Conservation (phyloP, 164 flowering plant genomes). For the Vitis vinifera region ASM3070453v1 NC_081811.1:6537001-6537500, state of each 20-base stretch:
- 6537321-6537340: no score
- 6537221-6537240: conserved; percentile 76
- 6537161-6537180: conserved; percentile 71
- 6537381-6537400: no score
- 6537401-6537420: no score
- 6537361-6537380: no score
- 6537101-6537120: conserved; percentile 77
- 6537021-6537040: conserved; percentile 77
- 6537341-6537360: no score
- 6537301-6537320: not conserved
- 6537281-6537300: not conserved
- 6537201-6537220: conserved; percentile 59
- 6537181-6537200: conserved; percentile 75
- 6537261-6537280: not conserved
- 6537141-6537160: conserved; percentile 80
- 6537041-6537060: conserved; percentile 84
- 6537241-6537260: conserved; percentile 54
- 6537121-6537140: conserved; percentile 81
- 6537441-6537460: not conserved
- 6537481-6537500: no score
- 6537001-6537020: conserved; percentile 94
- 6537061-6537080: conserved; percentile 83
- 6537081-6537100: conserved; percentile 73
- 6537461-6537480: no score
- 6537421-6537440: no score